These are phyloP conservation scores for Marchantia polymorpha DNA, from an alignment of 225 moss, liverwort and hornwort genomes.

Conservation along the genomic window DNA sequence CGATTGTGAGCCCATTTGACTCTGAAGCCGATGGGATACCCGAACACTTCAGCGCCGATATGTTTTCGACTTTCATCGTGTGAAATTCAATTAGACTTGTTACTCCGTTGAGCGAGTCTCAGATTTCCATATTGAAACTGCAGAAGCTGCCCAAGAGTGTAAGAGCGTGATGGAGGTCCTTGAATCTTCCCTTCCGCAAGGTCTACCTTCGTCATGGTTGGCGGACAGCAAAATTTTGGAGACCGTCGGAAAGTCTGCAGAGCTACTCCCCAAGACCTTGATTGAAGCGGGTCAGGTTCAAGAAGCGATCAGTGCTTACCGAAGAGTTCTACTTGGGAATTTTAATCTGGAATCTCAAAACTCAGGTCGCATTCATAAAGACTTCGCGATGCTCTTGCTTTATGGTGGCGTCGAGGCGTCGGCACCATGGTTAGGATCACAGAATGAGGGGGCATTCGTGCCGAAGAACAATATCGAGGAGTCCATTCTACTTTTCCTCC, in stretches of 20 bases:
- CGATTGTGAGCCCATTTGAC: no score
- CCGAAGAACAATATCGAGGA: conserved; percentile 75
- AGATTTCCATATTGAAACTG: conserved; percentile 19
- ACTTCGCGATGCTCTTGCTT: conserved; percentile 61
- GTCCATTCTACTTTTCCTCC: conserved; percentile 62
- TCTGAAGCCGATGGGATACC: no score
- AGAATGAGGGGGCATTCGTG: conserved; percentile 69
- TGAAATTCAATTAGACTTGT: no score
- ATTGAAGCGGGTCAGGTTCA: conserved; percentile 37
- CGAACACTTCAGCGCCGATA: no score
- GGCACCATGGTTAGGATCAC: conserved; percentile 49
- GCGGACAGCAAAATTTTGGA: conserved; percentile 53
- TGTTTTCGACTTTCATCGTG: no score
- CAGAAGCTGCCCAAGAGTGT: conserved; percentile 80
- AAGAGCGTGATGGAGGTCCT: conserved; percentile 61
- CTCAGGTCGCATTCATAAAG: conserved; percentile 54
- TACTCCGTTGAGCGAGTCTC: neutral
- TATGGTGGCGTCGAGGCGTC: conserved; percentile 67
- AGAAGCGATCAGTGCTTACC: conserved; percentile 64
- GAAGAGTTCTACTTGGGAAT: conserved; percentile 60
- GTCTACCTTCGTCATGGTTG: conserved; percentile 61
- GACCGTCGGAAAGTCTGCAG: conserved; percentile 60
- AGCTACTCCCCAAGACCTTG: conserved; percentile 65
- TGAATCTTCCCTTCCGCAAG: conserved; percentile 62
- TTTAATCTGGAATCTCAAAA: conserved; percentile 52